A percentile compares a stretch with the other conserved stretches of the same genome.
phyloP scores from a whole-genome alignment of 2,329 filamentous ascomycete species.

The Ophiocordyceps sinensis region DNA sequence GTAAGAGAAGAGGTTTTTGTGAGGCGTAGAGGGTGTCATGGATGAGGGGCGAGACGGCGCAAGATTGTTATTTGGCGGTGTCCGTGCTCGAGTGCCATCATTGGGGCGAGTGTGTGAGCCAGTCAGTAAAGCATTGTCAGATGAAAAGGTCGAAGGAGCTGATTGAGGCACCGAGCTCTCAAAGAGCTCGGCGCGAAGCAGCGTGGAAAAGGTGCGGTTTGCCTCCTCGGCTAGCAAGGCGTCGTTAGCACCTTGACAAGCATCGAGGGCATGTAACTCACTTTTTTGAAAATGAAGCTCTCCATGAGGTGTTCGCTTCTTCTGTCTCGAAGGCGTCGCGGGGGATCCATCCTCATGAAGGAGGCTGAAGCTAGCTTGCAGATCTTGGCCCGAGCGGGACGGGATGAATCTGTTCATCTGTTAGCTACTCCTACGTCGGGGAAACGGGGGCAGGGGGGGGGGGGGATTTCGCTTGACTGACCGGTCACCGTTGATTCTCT shows the following conservation, averaged over 20 bases:
- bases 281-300: constrained; percentile 92
- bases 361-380: constrained; percentile 84
- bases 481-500: constrained; percentile 48
- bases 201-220: constrained; percentile 77
- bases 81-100: constrained; percentile 61
- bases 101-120: constrained; percentile 37
- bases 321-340: constrained; percentile 73
- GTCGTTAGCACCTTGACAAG: constrained; percentile 1
- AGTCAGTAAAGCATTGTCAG: constrained; percentile 37
- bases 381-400: constrained; percentile 80
- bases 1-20: constrained; percentile 94
- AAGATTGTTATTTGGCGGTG: constrained; percentile 56
- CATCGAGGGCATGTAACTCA: constrained; percentile 25
- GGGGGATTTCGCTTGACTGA: constrained; percentile 17
- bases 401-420: constrained; percentile 66
- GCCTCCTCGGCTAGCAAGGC: constrained; percentile 62
- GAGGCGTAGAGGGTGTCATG: constrained; percentile 83
- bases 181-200: constrained; percentile 85
- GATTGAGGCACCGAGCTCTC: constrained; percentile 78
- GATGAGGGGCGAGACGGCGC: constrained; percentile 52
- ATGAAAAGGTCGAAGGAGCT: constrained; percentile 47
- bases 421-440: constrained; percentile 7
- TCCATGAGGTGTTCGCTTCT: constrained; percentile 72
- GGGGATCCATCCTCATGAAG: constrained; percentile 88
- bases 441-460: neutral